Evolutionary conservation across 495 filamentous ascomycete species (phyloP), one percentile per base, ranked within the genome.

Genomic region (Tuber magnatum): DNA sequence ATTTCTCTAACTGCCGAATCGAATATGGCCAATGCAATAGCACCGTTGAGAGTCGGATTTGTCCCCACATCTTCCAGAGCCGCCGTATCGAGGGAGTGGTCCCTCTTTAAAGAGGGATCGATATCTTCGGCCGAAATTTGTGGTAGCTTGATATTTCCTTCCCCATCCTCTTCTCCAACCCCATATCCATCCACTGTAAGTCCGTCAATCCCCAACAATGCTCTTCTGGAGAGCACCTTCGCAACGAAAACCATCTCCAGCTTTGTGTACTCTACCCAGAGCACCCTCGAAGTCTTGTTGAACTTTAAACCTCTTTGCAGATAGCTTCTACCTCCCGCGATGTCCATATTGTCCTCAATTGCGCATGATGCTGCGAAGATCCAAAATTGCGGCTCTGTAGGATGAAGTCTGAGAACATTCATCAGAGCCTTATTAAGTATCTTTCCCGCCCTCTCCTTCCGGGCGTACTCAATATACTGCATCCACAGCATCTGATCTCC

Each of bases 251-350:
- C 91, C 89, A 97, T 91, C 85, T 99, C 95, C 84, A 97, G 87
- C 83, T 92, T 92, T 0, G 90, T 90, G 84, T 97, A 99, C 84
- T 96, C 92, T 48, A 96, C 79, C 95, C 94, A 98, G 48, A 98
- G 80, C 20, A 85, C 83, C 76, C 86, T 87, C 41, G 90, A 89
- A 38, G 85, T 87, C 73, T 90, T 92, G 83, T 93, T 97, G 82
- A 97, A 97, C 69, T 95, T 87, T 72, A 97, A 86, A 20, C 95
- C 95, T 28, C 94, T 86, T 82, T 93, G 91, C 89, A 98, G 91
- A 81, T 94, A 97, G 74, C 91, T 92, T 16, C 95, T 84, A 18
- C 93, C 94, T 39, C 90, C 89, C 73, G 89, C 90, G 88, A 98
- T 95, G 84, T 98, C 94, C 8, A 89, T 91, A 75, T 91, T 88